Conservation (phyloP, 495 filamentous ascomycete genomes). For the Xylaria palmicola region DNA sequence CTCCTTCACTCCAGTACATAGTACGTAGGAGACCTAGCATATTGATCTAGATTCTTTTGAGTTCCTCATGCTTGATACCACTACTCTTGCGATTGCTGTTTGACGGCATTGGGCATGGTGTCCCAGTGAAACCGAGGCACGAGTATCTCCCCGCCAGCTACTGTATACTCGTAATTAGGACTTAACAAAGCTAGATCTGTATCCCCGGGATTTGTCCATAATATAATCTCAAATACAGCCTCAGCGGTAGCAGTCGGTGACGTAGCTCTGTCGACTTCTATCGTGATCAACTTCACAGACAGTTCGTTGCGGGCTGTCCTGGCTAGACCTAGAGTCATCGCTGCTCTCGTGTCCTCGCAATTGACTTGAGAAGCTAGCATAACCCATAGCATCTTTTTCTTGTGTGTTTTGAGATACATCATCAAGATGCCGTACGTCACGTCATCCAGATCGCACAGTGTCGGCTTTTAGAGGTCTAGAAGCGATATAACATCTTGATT, state of each 20-base stretch:
- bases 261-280: constrained; percentile 11
- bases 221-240: background rate
- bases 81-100: background rate
- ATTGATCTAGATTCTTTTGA: background rate
- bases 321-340: constrained; percentile 11
- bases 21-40: background rate
- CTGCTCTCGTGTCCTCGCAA: constrained; percentile 21
- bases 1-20: background rate
- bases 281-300: background rate
- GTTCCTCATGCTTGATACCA: background rate
- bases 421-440: constrained; percentile 16
- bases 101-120: background rate
- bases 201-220: background rate
- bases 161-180: constrained; percentile 13
- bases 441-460: constrained; percentile 21
- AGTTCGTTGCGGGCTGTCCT: constrained; percentile 14
- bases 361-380: constrained; percentile 21
- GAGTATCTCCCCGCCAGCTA: constrained; percentile 2
- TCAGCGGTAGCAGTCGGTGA: background rate
- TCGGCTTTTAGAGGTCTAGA: constrained; percentile 21
- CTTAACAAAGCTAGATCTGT: background rate
- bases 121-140: constrained; percentile 16
- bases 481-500: constrained; percentile 17
- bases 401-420: background rate
- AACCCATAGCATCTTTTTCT: constrained; percentile 21